These are phyloP conservation scores for Yamadazyma scolyti DNA, from an alignment of 805 yeast genomes.

Conservation along the genomic window DNA sequence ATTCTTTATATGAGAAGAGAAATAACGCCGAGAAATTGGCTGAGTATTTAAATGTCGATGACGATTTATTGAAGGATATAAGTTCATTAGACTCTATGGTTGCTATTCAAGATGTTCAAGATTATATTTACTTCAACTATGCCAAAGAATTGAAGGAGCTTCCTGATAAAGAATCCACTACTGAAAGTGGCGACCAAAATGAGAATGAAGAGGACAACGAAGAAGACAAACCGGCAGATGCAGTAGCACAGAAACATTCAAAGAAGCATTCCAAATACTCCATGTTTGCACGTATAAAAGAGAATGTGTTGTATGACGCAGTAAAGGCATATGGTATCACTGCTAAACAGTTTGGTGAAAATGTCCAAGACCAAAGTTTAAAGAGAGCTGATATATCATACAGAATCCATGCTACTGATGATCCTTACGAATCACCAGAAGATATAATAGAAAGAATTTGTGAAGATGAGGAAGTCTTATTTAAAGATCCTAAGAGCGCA, in stretches of 20 bases:
- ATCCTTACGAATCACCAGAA: slow-evolving; percentile 57
- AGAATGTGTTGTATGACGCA: slow-evolving; percentile 60
- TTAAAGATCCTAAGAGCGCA: slow-evolving; percentile 58
- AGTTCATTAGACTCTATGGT: slow-evolving; percentile 59
- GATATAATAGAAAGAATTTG: slow-evolving; percentile 49
- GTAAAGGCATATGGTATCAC: slow-evolving; percentile 71
- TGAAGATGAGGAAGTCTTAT: slow-evolving; percentile 47
- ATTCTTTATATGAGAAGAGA: slow-evolving; percentile 75
- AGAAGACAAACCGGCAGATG: slow-evolving; percentile 7
- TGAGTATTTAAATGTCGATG: slow-evolving; percentile 51
- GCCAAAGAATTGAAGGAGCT: slow-evolving; percentile 55
- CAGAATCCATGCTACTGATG: slow-evolving; percentile 70
- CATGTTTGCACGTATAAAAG: slow-evolving; percentile 63
- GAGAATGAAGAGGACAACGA: slow-evolving; percentile 7
- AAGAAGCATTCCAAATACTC: slow-evolving; percentile 61
- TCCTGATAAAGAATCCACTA: slow-evolving; percentile 13
- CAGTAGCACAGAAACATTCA: slow-evolving; percentile 10
- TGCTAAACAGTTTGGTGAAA: slow-evolving; percentile 81
- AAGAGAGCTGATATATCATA: slow-evolving; percentile 40
- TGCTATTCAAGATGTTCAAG: slow-evolving; percentile 83
- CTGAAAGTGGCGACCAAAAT: neutral
- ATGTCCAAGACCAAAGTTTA: slow-evolving; percentile 60
- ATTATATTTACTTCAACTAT: slow-evolving; percentile 72
- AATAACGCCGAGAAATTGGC: slow-evolving; percentile 56
- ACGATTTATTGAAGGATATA: slow-evolving; percentile 53